phyloP scores from a whole-genome alignment of 1,284 basidiomycete genomes.

The Malassezia pachydermatis region DNA sequence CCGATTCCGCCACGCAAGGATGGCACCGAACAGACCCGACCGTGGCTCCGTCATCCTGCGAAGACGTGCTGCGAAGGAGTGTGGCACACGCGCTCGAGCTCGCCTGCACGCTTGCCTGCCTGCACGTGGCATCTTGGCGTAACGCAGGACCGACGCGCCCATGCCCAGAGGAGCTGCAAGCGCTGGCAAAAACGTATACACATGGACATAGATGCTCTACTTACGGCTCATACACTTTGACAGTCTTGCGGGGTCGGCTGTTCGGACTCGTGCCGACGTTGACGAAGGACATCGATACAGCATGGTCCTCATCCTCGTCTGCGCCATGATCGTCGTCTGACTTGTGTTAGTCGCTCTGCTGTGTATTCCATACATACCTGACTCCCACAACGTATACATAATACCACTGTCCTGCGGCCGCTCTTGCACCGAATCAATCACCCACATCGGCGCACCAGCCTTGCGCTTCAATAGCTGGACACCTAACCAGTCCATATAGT shows the following conservation, averaged over 20 bases:
- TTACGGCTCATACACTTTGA: background rate
- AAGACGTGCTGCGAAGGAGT: no score
- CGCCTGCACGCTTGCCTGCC: no score
- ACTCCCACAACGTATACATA: constrained; percentile 9
- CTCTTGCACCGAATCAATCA: constrained; percentile 21
- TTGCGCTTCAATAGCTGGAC: constrained; percentile 22
- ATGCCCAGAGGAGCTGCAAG: no score
- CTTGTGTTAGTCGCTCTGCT: no score
- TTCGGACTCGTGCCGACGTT: constrained; percentile 8
- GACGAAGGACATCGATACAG: background rate
- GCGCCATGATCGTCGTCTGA: constrained; percentile 1
- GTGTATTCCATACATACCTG: constrained; percentile 15
- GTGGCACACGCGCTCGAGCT: no score
- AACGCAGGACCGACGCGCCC: no score
- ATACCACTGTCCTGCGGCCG: background rate
- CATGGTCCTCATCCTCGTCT: background rate
- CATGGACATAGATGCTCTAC: no score
- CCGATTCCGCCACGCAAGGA: no score
- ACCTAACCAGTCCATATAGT: constrained; percentile 32
- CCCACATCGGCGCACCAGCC: constrained; percentile 22
- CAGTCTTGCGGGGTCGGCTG: constrained; percentile 5
- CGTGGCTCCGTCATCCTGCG: no score
- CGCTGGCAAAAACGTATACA: no score
- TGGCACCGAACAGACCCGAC: no score
- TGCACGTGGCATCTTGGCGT: no score